Base-by-base conservation (phyloP, 2,329 filamentous ascomycete genomes). In the Fusarium sp. region DNA sequence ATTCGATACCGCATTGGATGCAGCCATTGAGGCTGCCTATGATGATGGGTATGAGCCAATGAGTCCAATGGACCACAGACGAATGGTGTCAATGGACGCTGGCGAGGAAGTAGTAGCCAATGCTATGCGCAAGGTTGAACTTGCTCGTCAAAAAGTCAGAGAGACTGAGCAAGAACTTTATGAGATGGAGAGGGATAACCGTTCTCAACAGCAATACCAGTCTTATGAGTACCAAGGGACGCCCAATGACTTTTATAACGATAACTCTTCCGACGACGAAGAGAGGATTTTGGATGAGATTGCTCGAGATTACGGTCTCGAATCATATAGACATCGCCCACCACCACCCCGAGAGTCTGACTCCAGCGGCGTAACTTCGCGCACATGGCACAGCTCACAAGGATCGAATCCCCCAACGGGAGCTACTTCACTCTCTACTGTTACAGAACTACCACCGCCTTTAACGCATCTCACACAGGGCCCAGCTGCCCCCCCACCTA, bases 21-120 rank as follows among this genome's bases (percentile, higher is more conserved):
- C 95, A 30, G 96, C 96, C 20, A 95, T 98, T 14, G 96, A 98
- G 81, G 95, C 95, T 56, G 96, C 95, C 10, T 99, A 98, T 80
- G 93, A 97, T 79, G 95, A 98, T 71, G 93, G 93, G 2, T 93
- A 94, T 71, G 95, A 97, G 78, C 93, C 93, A 8, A 90, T 89
- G 80, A 86, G 87, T 24, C 81, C 86, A 12, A 83, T 85, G 30
- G 82, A 86, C n/a, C 74, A 79, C n/a, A 72, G 67, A 18, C 57
- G 13, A 35, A 72, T 63, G 78, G 82, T 50, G 79, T 81, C 30
- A 78, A 83, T 39, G 80, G 85, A 51, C 81, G 82, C 79, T 6
- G 82, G 78, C n/a, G 80, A 84, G 20, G 81, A 88, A 35, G 81
- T 86, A 28, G 85, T 88, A 14, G 85, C 85, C 1, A 89, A 88